phyloP scores from a whole-genome alignment of 257 asterid genomes.

The Nicotiana sylvestris region DNA sequence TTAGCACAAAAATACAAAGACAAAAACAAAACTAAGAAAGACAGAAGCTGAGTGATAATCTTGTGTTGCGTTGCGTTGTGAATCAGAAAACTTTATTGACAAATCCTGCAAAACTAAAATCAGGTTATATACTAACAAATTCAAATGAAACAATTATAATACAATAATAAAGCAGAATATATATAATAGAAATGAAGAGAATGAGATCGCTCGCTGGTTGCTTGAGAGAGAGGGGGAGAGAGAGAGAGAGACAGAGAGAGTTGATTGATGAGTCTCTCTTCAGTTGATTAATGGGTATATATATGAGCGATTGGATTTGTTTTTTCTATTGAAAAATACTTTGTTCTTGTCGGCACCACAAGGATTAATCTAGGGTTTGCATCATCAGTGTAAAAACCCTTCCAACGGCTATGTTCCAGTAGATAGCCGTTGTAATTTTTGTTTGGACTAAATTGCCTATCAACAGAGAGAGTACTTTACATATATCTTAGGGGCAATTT shows the following conservation, averaged over 20 bases:
- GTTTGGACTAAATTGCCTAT: slow-evolving; percentile 21
- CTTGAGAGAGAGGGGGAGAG: slow-evolving; percentile 10
- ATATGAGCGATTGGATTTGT: neutral
- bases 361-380: neutral
- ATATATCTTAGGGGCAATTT: neutral
- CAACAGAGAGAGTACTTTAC: neutral
- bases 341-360: neutral
- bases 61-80: too few species aligned
- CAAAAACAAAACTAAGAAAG: slow-evolving; percentile 6
- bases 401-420: slow-evolving; percentile 7
- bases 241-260: neutral
- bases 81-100: neutral
- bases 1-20: slow-evolving; percentile 28
- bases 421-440: slow-evolving; percentile 39
- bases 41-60: neutral
- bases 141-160: slow-evolving; percentile 13
- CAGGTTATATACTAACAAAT: slow-evolving; percentile 13
- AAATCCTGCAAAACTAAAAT: slow-evolving; percentile 42
- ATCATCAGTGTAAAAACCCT: neutral
- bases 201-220: neutral
- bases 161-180: neutral
- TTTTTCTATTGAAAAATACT: neutral
- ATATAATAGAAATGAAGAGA: neutral
- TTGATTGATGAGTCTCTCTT: neutral
- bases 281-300: slow-evolving; percentile 17